These are phyloP conservation scores for Oryza australiensis DNA, from an alignment of 176 grass and related monocot genomes.

Conservation along the genomic window DNA sequence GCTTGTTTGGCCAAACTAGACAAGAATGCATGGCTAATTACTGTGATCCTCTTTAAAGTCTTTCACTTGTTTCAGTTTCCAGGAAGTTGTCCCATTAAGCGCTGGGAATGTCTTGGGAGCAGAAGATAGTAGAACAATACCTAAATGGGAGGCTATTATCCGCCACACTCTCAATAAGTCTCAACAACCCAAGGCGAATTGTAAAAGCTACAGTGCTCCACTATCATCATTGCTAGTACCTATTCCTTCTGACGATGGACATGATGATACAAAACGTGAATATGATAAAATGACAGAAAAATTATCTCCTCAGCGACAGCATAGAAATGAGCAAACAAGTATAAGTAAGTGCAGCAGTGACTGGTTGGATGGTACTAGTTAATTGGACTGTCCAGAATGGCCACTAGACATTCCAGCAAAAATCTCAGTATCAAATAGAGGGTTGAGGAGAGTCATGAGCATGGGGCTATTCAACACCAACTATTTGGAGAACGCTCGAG, in stretches of 20 bases:
- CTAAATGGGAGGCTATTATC: constrained; percentile 66
- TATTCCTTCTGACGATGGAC: neutral
- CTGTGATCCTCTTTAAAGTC: too few relatives aligned
- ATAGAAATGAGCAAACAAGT: neutral
- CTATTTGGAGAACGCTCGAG: neutral
- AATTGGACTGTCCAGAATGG: constrained; percentile 64
- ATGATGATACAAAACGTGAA: constrained; percentile 15
- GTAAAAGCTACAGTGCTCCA: constrained; percentile 71
- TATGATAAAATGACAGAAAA: constrained; percentile 8
- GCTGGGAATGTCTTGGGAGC: constrained; percentile 66
- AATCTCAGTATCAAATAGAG: constrained; percentile 12
- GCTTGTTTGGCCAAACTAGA: neutral
- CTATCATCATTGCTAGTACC: constrained; percentile 38
- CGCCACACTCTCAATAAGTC: neutral
- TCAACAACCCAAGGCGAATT: constrained; percentile 32
- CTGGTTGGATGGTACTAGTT: constrained; percentile 1
- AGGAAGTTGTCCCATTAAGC: constrained; percentile 71
- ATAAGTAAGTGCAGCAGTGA: neutral
- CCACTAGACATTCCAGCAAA: constrained; percentile 44
- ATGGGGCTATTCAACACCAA: constrained; percentile 21
- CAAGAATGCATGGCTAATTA: neutral
- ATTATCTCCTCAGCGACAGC: neutral
- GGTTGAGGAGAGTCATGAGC: constrained; percentile 52
- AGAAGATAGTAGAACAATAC: constrained; percentile 61
- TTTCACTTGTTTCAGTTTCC: constrained; percentile 49